Evolutionary conservation across 352 stramenopile species (phyloP).

Genomic region (Globisporangium uncinulatum): DNA sequence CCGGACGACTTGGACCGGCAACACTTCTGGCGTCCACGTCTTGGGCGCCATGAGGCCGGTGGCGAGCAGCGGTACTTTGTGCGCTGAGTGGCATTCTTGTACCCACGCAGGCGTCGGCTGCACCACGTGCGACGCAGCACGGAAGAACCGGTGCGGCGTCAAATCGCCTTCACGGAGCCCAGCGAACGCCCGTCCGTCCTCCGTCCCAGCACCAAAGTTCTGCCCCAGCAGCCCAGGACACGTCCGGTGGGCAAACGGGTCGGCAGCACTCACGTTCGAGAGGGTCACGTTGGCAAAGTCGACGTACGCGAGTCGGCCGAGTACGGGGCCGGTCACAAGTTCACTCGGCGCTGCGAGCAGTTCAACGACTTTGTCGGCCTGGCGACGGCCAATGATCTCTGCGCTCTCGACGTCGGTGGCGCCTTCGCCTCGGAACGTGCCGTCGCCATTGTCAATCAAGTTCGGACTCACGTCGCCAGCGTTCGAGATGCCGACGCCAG

Average conservation of each 20-base stretch:
- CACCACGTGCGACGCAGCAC: slow-evolving; percentile 10
- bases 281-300: slow-evolving; percentile 41
- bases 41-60: slow-evolving; percentile 34
- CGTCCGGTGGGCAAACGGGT: slow-evolving; percentile 29
- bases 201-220: slow-evolving; percentile 45
- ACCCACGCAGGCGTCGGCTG: slow-evolving; percentile 28
- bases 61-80: slow-evolving; percentile 35
- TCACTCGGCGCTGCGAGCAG: slow-evolving; percentile 20
- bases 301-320: slow-evolving; percentile 35
- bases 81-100: slow-evolving; percentile 25
- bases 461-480: slow-evolving; percentile 43
- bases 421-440: slow-evolving; percentile 37
- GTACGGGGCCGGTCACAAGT: slow-evolving; percentile 19
- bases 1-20: slow-evolving; percentile 50
- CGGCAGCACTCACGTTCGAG: slow-evolving; percentile 13
- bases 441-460: slow-evolving; percentile 36
- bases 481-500: slow-evolving; percentile 39
- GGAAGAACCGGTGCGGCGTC: slow-evolving; percentile 28
- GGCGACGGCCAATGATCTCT: slow-evolving; percentile 37
- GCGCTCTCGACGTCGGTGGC: slow-evolving; percentile 24
- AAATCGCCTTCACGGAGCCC: slow-evolving; percentile 37
- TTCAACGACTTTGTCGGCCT: slow-evolving; percentile 23
- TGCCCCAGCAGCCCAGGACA: slow-evolving; percentile 40
- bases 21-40: slow-evolving; percentile 37
- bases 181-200: slow-evolving; percentile 31